phyloP scores from a whole-genome alignment of 495 filamentous ascomycete genomes.

The Immersiella caudata region DNA sequence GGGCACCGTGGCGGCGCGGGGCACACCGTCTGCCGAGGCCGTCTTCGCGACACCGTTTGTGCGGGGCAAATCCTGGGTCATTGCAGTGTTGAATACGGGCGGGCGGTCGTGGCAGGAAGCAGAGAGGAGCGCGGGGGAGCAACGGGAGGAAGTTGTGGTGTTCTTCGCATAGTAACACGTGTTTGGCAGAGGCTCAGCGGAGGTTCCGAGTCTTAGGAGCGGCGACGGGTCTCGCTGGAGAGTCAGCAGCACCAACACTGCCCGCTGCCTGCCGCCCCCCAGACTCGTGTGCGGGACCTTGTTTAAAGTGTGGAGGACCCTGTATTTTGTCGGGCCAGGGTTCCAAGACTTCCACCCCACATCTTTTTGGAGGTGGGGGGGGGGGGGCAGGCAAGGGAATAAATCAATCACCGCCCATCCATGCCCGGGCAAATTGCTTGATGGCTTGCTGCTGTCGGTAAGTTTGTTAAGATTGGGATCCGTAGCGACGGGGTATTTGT shows the following conservation, averaged over 20 bases:
- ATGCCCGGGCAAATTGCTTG: background rate
- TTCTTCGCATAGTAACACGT: slow-evolving; percentile 8
- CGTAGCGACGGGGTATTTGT: background rate
- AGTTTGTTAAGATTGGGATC: background rate
- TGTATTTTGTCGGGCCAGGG: background rate
- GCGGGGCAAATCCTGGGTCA: slow-evolving; percentile 26
- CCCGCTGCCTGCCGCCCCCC: background rate
- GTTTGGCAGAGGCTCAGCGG: background rate
- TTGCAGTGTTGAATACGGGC: slow-evolving; percentile 19
- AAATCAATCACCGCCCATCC: slow-evolving; percentile 1
- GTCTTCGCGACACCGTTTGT: slow-evolving; percentile 23
- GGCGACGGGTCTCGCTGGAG: slow-evolving; percentile 3
- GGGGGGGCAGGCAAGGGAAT: background rate
- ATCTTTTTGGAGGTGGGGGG: background rate
- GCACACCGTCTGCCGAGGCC: slow-evolving; percentile 12
- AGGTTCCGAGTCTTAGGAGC: background rate
- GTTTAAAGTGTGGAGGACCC: background rate
- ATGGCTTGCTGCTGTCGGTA: background rate
- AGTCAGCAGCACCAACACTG: slow-evolving; percentile 1
- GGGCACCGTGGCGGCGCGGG: slow-evolving; percentile 10
- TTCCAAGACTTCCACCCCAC: background rate
- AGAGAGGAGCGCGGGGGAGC: background rate
- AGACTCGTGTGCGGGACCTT: background rate
- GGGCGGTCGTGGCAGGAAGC: background rate
- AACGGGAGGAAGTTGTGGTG: background rate